Percentiles rank a stretch among this genome's conserved stretches.
phyloP scores from a whole-genome alignment of 257 asterid species.

The Datura wrightii region DNA sequence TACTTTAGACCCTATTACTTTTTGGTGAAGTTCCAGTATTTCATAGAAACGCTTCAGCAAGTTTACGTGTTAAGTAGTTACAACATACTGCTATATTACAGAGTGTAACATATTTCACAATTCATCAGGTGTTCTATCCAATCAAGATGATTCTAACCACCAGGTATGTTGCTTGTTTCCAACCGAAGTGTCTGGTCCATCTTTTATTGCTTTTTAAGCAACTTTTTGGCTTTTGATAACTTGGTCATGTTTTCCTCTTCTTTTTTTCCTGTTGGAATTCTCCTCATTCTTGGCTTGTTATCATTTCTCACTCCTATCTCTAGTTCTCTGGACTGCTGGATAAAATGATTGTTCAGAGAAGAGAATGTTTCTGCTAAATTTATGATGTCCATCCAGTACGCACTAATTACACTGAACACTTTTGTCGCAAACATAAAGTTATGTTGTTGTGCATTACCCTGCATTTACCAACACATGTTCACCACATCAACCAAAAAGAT shows the following conservation, averaged over 20 bases:
- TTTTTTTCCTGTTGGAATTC: not conserved
- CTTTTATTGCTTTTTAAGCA: not conserved
- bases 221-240: not conserved
- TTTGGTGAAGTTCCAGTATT: not conserved
- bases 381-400: not conserved
- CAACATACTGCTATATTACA: not conserved
- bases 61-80: constrained; percentile 4
- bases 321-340: not conserved
- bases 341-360: not conserved
- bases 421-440: not conserved
- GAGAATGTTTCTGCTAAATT: not conserved
- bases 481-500: not conserved
- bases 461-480: not conserved
- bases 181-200: not conserved
- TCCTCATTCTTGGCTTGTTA: not conserved
- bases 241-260: not conserved
- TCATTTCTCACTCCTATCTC: not conserved
- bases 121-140: constrained; percentile 52
- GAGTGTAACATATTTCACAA: constrained; percentile 4
- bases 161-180: constrained; percentile 48
- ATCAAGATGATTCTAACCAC: constrained; percentile 57
- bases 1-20: not conserved
- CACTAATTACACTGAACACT: not conserved
- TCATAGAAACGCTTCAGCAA: not conserved
- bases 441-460: not conserved